Evolutionary conservation across 371 early-diverging fungal species (phyloP).

Genomic region (Mucor mucedo): DNA sequence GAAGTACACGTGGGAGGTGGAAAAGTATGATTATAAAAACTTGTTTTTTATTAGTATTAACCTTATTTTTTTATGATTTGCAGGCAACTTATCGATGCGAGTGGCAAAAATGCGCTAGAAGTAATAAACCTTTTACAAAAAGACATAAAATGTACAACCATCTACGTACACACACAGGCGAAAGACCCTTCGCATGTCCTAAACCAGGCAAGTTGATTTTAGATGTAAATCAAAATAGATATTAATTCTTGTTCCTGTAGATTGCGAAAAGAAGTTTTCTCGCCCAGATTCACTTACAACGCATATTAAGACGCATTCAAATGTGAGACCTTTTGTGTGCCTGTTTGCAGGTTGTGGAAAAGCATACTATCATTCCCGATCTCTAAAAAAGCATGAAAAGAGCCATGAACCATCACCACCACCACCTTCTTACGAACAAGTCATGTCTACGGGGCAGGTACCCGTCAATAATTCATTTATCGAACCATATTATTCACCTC

Average conservation of each 20-base stretch:
- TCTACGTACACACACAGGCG: slow-evolving; percentile 87
- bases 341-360: slow-evolving; percentile 65
- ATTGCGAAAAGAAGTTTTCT: slow-evolving; percentile 76
- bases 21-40: slow-evolving; percentile 17
- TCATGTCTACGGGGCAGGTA: slow-evolving; percentile 7
- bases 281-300: slow-evolving; percentile 90
- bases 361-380: slow-evolving; percentile 82
- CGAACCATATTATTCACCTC: background rate
- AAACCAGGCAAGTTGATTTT: slow-evolving; percentile 53
- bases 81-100: slow-evolving; percentile 78
- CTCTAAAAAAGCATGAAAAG: slow-evolving; percentile 78
- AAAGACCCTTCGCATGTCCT: slow-evolving; percentile 67
- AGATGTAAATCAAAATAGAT: background rate
- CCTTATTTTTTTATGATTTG: background rate
- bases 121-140: slow-evolving; percentile 82
- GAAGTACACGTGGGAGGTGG: slow-evolving; percentile 31
- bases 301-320: slow-evolving; percentile 88
- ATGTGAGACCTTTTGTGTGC: slow-evolving; percentile 75
- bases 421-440: slow-evolving; percentile 17
- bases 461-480: background rate
- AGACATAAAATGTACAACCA: slow-evolving; percentile 92
- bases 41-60: background rate
- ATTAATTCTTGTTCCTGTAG: background rate
- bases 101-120: slow-evolving; percentile 83
- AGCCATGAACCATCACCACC: slow-evolving; percentile 47